Percentiles rank a stretch among this genome's conserved stretches.
Conservation (phyloP, 352 stramenopile genomes). For the Globisporangium iwayamae region DNA sequence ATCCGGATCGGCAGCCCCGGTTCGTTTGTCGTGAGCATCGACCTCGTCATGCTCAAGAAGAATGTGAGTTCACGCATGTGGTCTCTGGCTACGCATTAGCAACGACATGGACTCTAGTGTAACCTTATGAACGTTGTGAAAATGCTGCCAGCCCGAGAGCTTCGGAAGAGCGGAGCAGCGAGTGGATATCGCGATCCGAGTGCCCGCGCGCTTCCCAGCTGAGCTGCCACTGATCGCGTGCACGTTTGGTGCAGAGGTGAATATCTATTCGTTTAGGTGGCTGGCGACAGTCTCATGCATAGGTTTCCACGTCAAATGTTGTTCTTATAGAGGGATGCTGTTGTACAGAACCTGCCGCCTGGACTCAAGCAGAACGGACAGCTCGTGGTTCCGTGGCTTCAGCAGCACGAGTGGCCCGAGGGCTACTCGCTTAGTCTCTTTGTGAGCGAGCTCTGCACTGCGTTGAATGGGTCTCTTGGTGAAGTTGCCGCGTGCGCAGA, state of each 20-base stretch:
- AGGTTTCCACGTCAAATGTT: too few species aligned
- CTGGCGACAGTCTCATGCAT: not conserved
- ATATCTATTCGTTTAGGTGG: not conserved
- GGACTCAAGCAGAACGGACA: conserved; percentile 32
- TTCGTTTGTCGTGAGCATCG: conserved; percentile 25
- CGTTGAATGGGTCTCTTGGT: conserved; percentile 18
- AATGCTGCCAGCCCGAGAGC: conserved; percentile 27
- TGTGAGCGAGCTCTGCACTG: conserved; percentile 45
- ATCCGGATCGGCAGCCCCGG: conserved; percentile 24
- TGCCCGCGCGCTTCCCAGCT: conserved; percentile 36
- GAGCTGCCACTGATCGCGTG: conserved; percentile 45
- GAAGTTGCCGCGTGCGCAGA: conserved; percentile 2
- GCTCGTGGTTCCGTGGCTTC: conserved; percentile 49
- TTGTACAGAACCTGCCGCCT: conserved; percentile 38
- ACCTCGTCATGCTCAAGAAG: conserved; percentile 36
- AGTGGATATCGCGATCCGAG: conserved; percentile 42
- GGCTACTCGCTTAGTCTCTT: conserved; percentile 48
- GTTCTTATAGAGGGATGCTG: not conserved
- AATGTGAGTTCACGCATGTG: conserved; percentile 19
- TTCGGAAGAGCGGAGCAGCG: conserved; percentile 26
- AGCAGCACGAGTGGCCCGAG: conserved; percentile 40
- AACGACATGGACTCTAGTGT: not conserved
- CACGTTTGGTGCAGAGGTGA: conserved; percentile 42
- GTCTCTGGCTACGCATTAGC: not conserved
- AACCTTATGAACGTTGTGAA: not conserved